phyloP scores from a whole-genome alignment of 108 stramenopile species.

The Conticribra weissflogii region DNA sequence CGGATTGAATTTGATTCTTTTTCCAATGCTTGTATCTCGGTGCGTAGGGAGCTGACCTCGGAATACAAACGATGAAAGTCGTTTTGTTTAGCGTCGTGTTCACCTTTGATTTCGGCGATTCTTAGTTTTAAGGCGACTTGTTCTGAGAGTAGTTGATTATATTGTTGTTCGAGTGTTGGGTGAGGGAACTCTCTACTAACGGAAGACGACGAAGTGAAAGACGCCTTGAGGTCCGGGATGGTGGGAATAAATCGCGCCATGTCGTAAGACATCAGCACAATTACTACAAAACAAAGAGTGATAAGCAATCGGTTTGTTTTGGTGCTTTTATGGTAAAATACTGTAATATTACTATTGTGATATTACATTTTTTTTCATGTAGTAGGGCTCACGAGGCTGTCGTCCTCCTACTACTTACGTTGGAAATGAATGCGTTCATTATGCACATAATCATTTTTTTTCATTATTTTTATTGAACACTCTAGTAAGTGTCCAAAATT shows the following conservation, averaged over 20 bases:
- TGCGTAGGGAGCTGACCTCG: slow-evolving; percentile 9
- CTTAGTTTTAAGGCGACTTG: slow-evolving; percentile 17
- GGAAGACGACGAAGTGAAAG: slow-evolving; percentile 4
- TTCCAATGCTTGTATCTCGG: slow-evolving; percentile 4
- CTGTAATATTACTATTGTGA: too few relatives aligned
- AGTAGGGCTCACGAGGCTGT: too few relatives aligned
- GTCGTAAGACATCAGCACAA: neutral
- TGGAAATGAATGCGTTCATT: too few relatives aligned
- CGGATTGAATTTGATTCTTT: slow-evolving; percentile 16
- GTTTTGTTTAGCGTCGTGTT: slow-evolving; percentile 12
- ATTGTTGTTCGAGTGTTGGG: slow-evolving; percentile 10
- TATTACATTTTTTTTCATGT: too few relatives aligned
- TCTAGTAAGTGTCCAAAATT: too few relatives aligned
- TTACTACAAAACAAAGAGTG: too few relatives aligned
- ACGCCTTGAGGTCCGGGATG: neutral
- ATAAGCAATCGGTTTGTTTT: too few relatives aligned
- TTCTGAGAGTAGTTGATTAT: slow-evolving; percentile 22
- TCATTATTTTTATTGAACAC: too few relatives aligned
- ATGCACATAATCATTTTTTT: too few relatives aligned
- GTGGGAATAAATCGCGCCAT: neutral
- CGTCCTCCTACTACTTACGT: too few relatives aligned
- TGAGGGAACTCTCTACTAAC: slow-evolving; percentile 1
- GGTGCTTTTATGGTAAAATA: too few relatives aligned
- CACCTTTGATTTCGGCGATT: slow-evolving; percentile 22
- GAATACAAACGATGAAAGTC: slow-evolving; percentile 18